These are phyloP conservation scores for Globisporangium echinulatum DNA, from an alignment of 352 stramenopile species.

Conservation along the genomic window DNA sequence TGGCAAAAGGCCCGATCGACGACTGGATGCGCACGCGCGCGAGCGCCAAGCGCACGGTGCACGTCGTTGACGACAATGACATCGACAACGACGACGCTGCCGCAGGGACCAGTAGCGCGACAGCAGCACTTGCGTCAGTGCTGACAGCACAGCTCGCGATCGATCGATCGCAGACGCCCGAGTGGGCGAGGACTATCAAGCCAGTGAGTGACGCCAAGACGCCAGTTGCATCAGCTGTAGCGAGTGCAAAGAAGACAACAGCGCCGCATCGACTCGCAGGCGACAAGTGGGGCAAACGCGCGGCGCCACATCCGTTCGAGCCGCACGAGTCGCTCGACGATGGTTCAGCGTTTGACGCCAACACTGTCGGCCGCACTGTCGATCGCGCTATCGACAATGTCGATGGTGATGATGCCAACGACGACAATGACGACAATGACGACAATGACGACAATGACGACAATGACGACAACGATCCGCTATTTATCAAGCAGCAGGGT, in stretches of 20 bases:
- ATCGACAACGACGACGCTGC: neutral
- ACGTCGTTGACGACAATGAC: slow-evolving; percentile 14
- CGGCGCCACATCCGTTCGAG: neutral
- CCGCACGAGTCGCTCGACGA: neutral
- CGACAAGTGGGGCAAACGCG: slow-evolving; percentile 13
- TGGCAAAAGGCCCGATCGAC: slow-evolving; percentile 51
- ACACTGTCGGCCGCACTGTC: neutral
- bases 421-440: neutral
- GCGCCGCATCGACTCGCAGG: slow-evolving; percentile 2
- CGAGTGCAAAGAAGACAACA: too few species aligned
- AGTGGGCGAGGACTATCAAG: slow-evolving; percentile 45
- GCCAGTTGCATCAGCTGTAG: too few species aligned
- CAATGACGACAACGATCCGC: neutral
- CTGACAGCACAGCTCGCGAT: slow-evolving; percentile 17
- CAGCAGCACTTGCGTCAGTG: neutral
- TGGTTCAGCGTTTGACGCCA: too few species aligned
- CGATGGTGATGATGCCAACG: neutral
- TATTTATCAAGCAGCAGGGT: slow-evolving; percentile 12
- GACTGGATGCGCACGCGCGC: slow-evolving; percentile 71
- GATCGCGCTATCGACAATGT: neutral
- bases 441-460: slow-evolving; percentile 1
- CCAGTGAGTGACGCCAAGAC: neutral
- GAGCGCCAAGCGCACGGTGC: slow-evolving; percentile 39
- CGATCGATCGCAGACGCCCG: slow-evolving; percentile 51
- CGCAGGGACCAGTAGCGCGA: neutral